Evolutionary conservation across 176 grass and related monocot species (phyloP).

Genomic region (Cenchrus purpureus): DNA sequence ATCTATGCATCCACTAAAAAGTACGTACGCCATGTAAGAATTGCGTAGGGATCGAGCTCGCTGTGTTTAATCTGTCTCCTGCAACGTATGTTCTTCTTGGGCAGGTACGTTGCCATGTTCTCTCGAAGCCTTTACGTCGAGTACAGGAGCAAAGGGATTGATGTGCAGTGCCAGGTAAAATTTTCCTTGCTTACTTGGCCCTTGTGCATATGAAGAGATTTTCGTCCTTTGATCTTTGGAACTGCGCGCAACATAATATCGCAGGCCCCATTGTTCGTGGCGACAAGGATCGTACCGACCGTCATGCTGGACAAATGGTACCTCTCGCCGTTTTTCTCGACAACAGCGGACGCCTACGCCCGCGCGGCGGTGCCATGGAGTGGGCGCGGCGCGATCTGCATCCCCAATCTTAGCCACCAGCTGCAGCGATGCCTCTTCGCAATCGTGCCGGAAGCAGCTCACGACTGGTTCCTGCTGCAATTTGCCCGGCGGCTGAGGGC

Average conservation of each 20-base stretch:
- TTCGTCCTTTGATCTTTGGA: too few species aligned
- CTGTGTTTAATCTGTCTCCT: neutral
- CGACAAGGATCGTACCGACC: conserved; percentile 42
- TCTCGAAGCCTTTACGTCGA: neutral
- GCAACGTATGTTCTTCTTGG: neutral
- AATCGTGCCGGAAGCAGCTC: conserved; percentile 24
- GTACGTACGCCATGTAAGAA: neutral
- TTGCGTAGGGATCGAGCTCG: too few species aligned
- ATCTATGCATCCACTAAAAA: conserved; percentile 37
- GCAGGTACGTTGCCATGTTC: neutral
- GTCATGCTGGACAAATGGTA: neutral
- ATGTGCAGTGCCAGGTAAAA: conserved; percentile 10
- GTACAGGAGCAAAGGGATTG: conserved; percentile 17
- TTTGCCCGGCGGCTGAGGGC: conserved; percentile 9
- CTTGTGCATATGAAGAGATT: too few species aligned
- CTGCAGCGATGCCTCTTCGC: conserved; percentile 38
- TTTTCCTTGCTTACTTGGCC: too few species aligned
- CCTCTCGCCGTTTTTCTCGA: conserved; percentile 25
- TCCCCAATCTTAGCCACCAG: conserved; percentile 43
- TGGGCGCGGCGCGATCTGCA: conserved; percentile 39
- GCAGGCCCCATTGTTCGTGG: conserved; percentile 52
- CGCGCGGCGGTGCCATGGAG: conserved; percentile 47
- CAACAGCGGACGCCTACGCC: conserved; percentile 45
- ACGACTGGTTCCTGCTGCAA: conserved; percentile 22
- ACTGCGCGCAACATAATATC: neutral